Base-by-base conservation (phyloP, 2,329 filamentous ascomycete species). In the Leptodontidium sp. region DNA sequence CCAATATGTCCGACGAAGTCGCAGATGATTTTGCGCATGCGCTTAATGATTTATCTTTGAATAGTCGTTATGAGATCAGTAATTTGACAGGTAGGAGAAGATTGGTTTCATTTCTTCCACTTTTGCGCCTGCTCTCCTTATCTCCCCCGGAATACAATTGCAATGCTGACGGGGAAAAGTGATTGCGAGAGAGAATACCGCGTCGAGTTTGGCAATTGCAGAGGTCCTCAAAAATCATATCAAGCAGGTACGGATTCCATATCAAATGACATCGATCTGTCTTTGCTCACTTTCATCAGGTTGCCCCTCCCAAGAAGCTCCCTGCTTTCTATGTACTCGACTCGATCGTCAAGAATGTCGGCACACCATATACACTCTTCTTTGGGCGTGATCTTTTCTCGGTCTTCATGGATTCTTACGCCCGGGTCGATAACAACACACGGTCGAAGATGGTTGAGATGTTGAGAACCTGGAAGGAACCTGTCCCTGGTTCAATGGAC, bases 291-390 rank as follows among this genome's bases (percentile, higher is more conserved):
- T 68, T 68, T 66, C 75, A 58, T 64, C 72, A 99, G 96, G 93
- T 92, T 65, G 88, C 93, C 57, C 94, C 96, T 49, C 87, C 89
- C 70, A 94, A 94, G 80, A 99, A 98, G 78, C 85, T 99, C 2
- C 94, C 96, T 21, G 93, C 96, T n/a, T 86, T 99, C 35, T 99
- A 98, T 82, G 93, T 99, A 73, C 90, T 99, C 78, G 96, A 99
- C 82, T 98, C 95, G 17, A 95, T 99, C 70, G 94, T 97, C 78
- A 99, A 99, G 82, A 98, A 99, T 84, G 94, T 99, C 71, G 96
- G 96, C 70, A 98, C 95, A 0, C 96, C 96, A 8, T 99, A 99
- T 81, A 98, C 95, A 0, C 86, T 98, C 14, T 98, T 97, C 80
- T 92, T 99, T 73, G 93, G 94, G 64, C 91, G 93, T 50, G 95